Evolutionary conservation across 257 asterid genomes (phyloP), one percentile per base, ranked within the genome.

Genomic region (Linderniella brevidens): DNA sequence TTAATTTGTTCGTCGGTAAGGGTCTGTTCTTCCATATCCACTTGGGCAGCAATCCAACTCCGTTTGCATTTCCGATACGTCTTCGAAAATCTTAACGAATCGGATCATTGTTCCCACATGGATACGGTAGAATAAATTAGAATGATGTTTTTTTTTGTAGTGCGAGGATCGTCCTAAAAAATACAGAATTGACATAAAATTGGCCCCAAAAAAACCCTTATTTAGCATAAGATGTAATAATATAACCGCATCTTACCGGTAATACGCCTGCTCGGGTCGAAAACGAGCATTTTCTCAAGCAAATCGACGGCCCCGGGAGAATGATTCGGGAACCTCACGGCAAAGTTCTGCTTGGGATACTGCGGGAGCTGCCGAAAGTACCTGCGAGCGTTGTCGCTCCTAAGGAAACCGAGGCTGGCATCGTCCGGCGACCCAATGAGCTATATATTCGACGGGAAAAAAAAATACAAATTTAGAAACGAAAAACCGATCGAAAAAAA

Each of bases 361-460:
- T 67, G 78, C 0, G 82, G 75, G 32, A 74, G 78, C 68, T 66
- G 82, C 74, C 78, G 63, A 19, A 74, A 67, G 15, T 74, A 74
- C 55, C 75, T 53, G 20, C 82, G 67, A 10, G 78, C 78, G 50
- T 74, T 70, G 41, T 74, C 64, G 43, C 82, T 70, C 63, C 82
- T 60, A 8, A 74, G 74, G 59, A 74, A 74, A 37, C 82, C 78
- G 12, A 74, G 82, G 54, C 82, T 74, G 11, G 82, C 73, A 55
- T 74, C 82, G 17, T 73, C 76, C 14, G 76, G 80, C 49, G 79
- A 72, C 35, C 79, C 79, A 61, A 72, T 65, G 53, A 72, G 72
- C 79, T 72, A 36, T 58, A n/a, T 48, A 37, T 19, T 37, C 29
- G 48, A 60, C 32, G 25, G n/a, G n/a, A n/a, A n/a, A n/a, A n/a